Evolutionary conservation across 1,139 yeast genomes (phyloP), one percentile per base, ranked within the genome.

Genomic region (Blastobotrys capitulatus): DNA sequence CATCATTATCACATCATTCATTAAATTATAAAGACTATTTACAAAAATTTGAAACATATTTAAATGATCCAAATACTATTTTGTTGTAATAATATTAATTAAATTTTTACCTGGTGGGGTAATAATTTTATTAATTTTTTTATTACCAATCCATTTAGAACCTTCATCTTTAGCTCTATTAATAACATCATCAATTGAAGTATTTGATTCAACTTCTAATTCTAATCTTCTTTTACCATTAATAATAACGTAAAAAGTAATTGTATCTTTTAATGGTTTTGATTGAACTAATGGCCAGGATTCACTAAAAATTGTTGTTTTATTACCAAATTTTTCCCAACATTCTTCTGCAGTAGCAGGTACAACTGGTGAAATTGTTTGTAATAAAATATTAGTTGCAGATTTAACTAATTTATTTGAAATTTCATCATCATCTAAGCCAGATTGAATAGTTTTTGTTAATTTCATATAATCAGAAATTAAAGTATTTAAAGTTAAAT

Each of bases 381-480:
- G 69, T 38, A 86, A 60, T 13, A 90, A 68, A 47, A 77, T 79
- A 57, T 74, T 71, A 54, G 76, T 75, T 0, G 79, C 70, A 46
- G 78, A 76, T 47, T 67, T 48, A 13, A 70, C 55, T 12, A 75
- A 51, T 55, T 59, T 54, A 61, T 61, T 40, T 67, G 68, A 63
- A 0, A 72, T 60, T 18, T 15, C 25, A n/a, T 26, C 13, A 12
- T n/a, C 15, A 5, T 41, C 44, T 8, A 65, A 62, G 0, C 78
- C 75, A 13, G 65, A 60, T 1, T 67, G 61, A 9, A 89, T 62
- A 1, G 73, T 58, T 57, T 83, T 83, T 1, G 96, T 84, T 48
- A 84, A 67, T 60, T 89, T 92, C 96, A 89, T 92, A 61, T 82
- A 84, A 62, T 88, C 95, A 0, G 97, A 86, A 29, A 92, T 78